phyloP scores from a whole-genome alignment of 176 grass and related monocot species.

The Oryza glaberrima region DNA sequence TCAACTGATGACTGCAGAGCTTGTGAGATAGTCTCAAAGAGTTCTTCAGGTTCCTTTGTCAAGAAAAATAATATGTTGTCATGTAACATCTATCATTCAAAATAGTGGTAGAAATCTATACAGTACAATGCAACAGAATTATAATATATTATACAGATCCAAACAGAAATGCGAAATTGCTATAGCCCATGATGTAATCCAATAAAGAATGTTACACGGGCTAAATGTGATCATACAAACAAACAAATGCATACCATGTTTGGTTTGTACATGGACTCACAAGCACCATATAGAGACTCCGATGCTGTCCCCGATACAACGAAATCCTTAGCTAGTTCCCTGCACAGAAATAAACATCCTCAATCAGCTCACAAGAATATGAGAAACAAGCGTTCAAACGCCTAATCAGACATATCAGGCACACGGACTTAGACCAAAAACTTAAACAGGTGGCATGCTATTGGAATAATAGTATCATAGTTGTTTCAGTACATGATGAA shows the following conservation, averaged over 20 bases:
- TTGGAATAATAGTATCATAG: not conserved
- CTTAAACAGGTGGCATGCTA: not conserved
- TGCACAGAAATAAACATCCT: conserved; percentile 42
- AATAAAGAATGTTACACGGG: not conserved
- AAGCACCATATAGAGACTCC: conserved; percentile 96
- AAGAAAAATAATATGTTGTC: conserved; percentile 24
- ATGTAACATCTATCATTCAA: not conserved
- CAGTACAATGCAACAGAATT: not conserved
- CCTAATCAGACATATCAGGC: not conserved
- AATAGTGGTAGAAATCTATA: conserved; percentile 2
- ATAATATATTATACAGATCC: not conserved
- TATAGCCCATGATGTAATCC: not conserved
- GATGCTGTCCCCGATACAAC: conserved; percentile 95
- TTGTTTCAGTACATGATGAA: not conserved
- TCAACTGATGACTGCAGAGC: conserved; percentile 81
- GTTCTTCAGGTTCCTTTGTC: conserved; percentile 85
- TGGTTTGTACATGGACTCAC: conserved; percentile 99
- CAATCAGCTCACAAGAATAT: conserved; percentile 31
- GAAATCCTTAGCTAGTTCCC: conserved; percentile 98
- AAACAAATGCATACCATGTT: conserved; percentile 72
- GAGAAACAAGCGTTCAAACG: not conserved
- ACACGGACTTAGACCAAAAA: not conserved
- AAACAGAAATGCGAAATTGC: not conserved
- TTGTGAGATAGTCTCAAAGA: conserved; percentile 98
- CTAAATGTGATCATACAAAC: not conserved